A percentile compares a stretch with the other conserved stretches of the same genome.
These are phyloP conservation scores for Talaromyces rugulosus DNA, from an alignment of 2,329 filamentous ascomycete species.

Conservation along the genomic window DNA sequence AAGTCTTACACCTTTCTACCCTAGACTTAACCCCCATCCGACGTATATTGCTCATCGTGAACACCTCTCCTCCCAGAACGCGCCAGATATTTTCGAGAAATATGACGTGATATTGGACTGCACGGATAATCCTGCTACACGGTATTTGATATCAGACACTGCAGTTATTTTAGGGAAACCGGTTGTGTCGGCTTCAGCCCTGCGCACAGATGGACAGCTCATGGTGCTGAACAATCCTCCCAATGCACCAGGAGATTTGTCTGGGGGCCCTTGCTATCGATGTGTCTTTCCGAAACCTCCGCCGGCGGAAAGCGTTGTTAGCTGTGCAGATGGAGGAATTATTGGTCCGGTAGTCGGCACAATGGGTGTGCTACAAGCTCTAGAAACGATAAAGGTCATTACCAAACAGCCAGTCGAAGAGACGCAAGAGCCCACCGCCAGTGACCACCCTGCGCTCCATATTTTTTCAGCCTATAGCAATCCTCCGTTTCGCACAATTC, in stretches of 20 bases:
- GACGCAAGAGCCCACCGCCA: conserved; percentile 9
- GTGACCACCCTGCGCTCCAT: conserved; percentile 24
- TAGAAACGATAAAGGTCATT: conserved; percentile 85
- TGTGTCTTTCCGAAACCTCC: conserved; percentile 89
- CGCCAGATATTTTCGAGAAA: conserved; percentile 58
- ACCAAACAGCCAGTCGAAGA: conserved; percentile 34
- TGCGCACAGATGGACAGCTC: conserved; percentile 84
- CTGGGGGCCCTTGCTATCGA: conserved; percentile 81
- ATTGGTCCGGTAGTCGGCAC: conserved; percentile 86
- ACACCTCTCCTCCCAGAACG: conserved; percentile 66
- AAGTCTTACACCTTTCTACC: background rate
- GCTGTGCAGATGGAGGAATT: conserved; percentile 90
- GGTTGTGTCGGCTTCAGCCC: conserved; percentile 82
- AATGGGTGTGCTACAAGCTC: conserved; percentile 89
- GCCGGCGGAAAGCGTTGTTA: conserved; percentile 73
- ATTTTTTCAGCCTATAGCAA: conserved; percentile 42
- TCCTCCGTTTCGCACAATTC: conserved; percentile 65
- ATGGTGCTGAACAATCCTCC: conserved; percentile 83
- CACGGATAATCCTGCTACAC: conserved; percentile 85
- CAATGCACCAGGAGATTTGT: conserved; percentile 50
- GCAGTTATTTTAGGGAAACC: conserved; percentile 76
- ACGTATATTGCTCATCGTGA: conserved; percentile 59
- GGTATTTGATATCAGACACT: conserved; percentile 88
- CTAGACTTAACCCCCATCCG: conserved; percentile 68
- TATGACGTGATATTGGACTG: conserved; percentile 92